Conservation (phyloP, 2,329 filamentous ascomycete genomes). For the Fusarium anguioides region DNA sequence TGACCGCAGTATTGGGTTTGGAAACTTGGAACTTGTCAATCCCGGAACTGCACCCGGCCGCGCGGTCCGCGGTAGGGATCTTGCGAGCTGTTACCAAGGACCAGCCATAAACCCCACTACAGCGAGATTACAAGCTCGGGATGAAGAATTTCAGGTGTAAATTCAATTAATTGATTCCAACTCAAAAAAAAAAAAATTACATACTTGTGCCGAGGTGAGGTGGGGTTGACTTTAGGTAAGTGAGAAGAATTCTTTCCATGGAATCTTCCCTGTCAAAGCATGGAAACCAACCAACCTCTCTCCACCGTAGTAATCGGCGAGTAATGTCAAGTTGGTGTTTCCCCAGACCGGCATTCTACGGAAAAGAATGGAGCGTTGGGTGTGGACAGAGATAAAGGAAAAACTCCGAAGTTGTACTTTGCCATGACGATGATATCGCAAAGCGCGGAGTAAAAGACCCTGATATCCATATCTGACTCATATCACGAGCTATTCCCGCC, state of each 20-base stretch:
- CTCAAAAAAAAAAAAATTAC: too few species aligned
- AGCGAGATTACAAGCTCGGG: slow-evolving; percentile 33
- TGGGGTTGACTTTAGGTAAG: slow-evolving; percentile 8
- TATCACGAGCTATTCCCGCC: slow-evolving; percentile 8
- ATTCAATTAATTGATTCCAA: slow-evolving; percentile 3
- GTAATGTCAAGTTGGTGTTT: slow-evolving; percentile 23
- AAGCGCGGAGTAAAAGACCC: slow-evolving; percentile 15
- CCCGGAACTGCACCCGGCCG: slow-evolving; percentile 15
- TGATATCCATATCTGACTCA: slow-evolving; percentile 28
- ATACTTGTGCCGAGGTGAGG: slow-evolving; percentile 11
- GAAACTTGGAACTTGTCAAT: slow-evolving; percentile 25
- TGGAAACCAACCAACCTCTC: slow-evolving; percentile 11
- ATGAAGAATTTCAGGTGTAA: slow-evolving; percentile 12
- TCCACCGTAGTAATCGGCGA: slow-evolving; percentile 8
- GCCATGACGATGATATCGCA: slow-evolving; percentile 18
- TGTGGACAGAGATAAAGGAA: slow-evolving; percentile 19
- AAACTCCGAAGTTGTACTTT: slow-evolving; percentile 1
- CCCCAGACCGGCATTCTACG: slow-evolving; percentile 37
- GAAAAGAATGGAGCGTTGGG: slow-evolving; percentile 23
- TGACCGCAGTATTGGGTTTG: slow-evolving; percentile 21
- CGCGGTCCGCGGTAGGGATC: slow-evolving; percentile 20
- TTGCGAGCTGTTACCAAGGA: neutral
- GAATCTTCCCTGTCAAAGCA: slow-evolving; percentile 31
- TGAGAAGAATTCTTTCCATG: slow-evolving; percentile 21
- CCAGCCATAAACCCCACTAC: slow-evolving; percentile 16